Conservation (phyloP, 2,329 filamentous ascomycete species). For the Aureobasidium zeae region DNA sequence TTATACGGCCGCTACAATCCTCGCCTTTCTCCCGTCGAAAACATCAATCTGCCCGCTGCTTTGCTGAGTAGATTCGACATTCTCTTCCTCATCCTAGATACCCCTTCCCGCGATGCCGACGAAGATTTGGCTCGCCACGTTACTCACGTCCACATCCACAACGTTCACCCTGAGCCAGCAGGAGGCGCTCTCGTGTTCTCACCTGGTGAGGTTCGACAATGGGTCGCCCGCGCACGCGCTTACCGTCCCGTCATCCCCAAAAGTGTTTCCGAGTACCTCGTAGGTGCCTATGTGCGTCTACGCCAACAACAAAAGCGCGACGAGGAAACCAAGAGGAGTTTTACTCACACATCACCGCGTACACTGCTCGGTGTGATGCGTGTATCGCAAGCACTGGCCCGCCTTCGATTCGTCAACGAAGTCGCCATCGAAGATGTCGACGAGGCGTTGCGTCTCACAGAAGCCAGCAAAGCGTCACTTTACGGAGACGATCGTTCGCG, state of each 20-base stretch:
- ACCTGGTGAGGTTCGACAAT: slow-evolving; percentile 88
- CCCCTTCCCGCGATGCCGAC: slow-evolving; percentile 77
- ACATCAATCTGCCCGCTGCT: slow-evolving; percentile 97
- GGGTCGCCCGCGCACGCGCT: slow-evolving; percentile 84
- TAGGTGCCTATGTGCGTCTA: slow-evolving; percentile 91
- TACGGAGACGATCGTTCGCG: slow-evolving; percentile 59
- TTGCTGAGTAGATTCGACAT: slow-evolving; percentile 95
- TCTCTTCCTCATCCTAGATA: slow-evolving; percentile 93
- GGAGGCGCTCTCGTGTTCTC: slow-evolving; percentile 67
- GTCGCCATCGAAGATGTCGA: slow-evolving; percentile 92
- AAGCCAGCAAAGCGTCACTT: slow-evolving; percentile 87
- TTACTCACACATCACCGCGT: slow-evolving; percentile 87
- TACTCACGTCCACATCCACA: slow-evolving; percentile 94
- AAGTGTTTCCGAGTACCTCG: slow-evolving; percentile 86
- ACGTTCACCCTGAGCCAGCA: slow-evolving; percentile 69
- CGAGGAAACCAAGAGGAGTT: slow-evolving; percentile 83
- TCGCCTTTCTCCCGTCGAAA: slow-evolving; percentile 91
- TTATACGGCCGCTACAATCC: slow-evolving; percentile 98
- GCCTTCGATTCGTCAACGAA: slow-evolving; percentile 75
- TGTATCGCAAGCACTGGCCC: slow-evolving; percentile 85
- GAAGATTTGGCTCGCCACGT: slow-evolving; percentile 94
- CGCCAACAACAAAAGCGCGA: slow-evolving; percentile 85
- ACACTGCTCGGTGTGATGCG: slow-evolving; percentile 88
- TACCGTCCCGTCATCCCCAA: slow-evolving; percentile 81
- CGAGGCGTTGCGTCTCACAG: slow-evolving; percentile 80